Base-by-base conservation (phyloP, 2,329 filamentous ascomycete genomes). In the Acarospora socialis region DNA sequence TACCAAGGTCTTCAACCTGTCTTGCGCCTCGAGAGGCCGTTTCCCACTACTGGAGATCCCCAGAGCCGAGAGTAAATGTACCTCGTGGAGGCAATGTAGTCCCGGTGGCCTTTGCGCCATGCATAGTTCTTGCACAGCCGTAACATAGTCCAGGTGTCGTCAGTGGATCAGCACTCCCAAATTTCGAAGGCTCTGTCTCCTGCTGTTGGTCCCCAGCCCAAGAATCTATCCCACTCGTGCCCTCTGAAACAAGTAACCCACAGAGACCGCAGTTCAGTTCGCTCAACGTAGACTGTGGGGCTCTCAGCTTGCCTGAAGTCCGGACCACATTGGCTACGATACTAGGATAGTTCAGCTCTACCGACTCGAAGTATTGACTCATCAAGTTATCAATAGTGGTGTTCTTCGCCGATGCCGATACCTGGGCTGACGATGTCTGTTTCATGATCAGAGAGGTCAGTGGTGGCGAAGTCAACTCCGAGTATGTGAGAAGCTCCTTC, bases 301-400 rank as follows among this genome's bases (percentile, higher is more conserved):
- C 57, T 27, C 74, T 63, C 23, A 95, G 65, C 56, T 92, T 93
- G 31, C 74, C 77, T n/a, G 81, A 77, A 20, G 87, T 98, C 40
- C 83, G 73, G 4, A 94, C 87, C 7, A 98, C 90, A 51, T 98
- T 98, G 19, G 86, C 79, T 43, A 98, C 86, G 34, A 95, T 83
- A 34, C 81, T 82, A 3, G 86, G 81, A 48, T 92, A 94, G 37
- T 78, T 79, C 42, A 73, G 71, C 51, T 93, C 86, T 10, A 93
- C 82, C 23, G 74, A 77, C 43, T 73, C 71, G 48, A 98, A 93
- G 53, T 94, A 98, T 35, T 83, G 76, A 36, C 67, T 61, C 77
- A 95, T 86, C 33, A 98, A 69, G 44, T 86, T 78, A 49, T 94
- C 84, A 46, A 98, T 94, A 27, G 83, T 92, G 27, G 82, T 68